Percentiles rank a stretch among this genome's conserved stretches.
Conservation (phyloP, 768 basidiomycete genomes). For the Daedaleopsis sinensis region DNA sequence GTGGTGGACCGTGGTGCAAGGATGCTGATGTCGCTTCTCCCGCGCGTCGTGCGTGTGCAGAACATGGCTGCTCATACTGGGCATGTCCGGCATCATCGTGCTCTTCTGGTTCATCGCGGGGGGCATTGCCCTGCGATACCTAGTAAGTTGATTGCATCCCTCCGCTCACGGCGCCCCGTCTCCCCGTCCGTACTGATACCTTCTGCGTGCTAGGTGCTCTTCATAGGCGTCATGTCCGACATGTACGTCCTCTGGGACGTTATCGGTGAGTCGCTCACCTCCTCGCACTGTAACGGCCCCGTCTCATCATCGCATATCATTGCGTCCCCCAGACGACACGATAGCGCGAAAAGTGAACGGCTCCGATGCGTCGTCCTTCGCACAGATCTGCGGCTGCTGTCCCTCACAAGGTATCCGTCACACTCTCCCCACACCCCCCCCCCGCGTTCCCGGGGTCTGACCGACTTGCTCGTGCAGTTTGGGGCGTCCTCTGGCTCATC, state of each 20-base stretch:
- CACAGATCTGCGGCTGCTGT: conserved; percentile 83
- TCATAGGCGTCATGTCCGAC: conserved; percentile 87
- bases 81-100: conserved; percentile 79
- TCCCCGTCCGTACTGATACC: not conserved
- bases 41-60: conserved; percentile 36
- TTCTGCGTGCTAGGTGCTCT: conserved; percentile 57
- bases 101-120: conserved; percentile 84
- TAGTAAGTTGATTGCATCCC: conserved; percentile 61
- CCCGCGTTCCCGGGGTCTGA: too few relatives aligned
- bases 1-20: too few relatives aligned
- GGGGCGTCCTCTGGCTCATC: conserved; percentile 90
- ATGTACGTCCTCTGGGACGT: conserved; percentile 91
- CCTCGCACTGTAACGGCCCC: not conserved
- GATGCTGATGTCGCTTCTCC: too few relatives aligned
- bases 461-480: conserved; percentile 48
- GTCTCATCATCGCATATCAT: not conserved
- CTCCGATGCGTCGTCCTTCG: conserved; percentile 88
- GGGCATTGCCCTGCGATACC: conserved; percentile 74
- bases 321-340: conserved; percentile 65
- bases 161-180: too few relatives aligned
- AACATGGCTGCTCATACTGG: conserved; percentile 77
- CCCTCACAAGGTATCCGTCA: conserved; percentile 66
- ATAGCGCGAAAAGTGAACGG: conserved; percentile 81
- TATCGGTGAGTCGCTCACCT: conserved; percentile 51
- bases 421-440: not conserved